These are phyloP conservation scores for Puccinia horiana DNA, from an alignment of 1,284 basidiomycete genomes.

Conservation along the genomic window DNA sequence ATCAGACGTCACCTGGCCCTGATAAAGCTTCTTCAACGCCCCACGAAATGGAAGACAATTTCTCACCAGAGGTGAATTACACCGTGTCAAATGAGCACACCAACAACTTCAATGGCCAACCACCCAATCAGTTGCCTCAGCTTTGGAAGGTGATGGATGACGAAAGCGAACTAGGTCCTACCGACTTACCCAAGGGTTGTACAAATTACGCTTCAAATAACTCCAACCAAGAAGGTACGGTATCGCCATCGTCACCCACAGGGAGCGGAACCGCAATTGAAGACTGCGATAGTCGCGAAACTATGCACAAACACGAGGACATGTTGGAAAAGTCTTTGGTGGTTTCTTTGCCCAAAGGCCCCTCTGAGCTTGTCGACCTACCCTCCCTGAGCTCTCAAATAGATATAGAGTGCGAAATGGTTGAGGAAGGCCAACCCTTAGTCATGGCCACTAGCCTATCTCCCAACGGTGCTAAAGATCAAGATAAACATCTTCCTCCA, in stretches of 20 bases:
- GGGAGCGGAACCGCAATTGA: background rate
- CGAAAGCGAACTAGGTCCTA: background rate
- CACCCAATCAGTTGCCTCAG: background rate
- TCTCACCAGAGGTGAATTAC: background rate
- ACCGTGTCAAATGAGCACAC: background rate
- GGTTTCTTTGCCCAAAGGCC: background rate
- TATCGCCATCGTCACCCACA: slow-evolving; percentile 3
- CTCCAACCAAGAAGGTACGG: background rate
- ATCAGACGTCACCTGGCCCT: background rate
- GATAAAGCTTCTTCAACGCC: background rate
- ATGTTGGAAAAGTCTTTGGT: background rate
- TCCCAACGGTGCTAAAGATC: background rate
- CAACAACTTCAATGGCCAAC: background rate
- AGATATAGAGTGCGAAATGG: background rate
- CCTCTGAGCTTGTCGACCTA: background rate
- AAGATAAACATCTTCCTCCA: background rate
- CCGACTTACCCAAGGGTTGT: background rate
- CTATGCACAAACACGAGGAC: background rate
- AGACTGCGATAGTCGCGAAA: background rate
- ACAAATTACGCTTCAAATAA: background rate
- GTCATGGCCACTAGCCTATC: background rate
- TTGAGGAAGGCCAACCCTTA: background rate
- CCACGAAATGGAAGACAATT: background rate
- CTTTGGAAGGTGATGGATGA: slow-evolving; percentile 2
- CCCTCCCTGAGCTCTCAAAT: background rate